Evolutionary conservation across 345 rosid genomes (phyloP).

Genomic region (Linum usitatissimum): DNA sequence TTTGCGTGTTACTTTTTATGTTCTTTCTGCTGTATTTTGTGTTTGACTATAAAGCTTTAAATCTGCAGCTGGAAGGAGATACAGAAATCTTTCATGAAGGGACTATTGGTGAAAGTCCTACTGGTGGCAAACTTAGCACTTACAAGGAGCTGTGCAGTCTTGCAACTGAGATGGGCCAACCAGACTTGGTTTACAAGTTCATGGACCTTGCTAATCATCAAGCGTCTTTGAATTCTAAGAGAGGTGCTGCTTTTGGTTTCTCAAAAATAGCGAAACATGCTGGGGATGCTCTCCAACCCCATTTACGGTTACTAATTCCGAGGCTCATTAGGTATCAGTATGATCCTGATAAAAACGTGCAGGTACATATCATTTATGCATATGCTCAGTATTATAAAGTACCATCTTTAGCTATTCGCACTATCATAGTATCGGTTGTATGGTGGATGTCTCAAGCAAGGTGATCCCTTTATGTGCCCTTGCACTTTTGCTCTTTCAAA

Average conservation of each 20-base stretch:
- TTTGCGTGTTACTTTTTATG: constrained; percentile 5
- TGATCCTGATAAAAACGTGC: constrained; percentile 96
- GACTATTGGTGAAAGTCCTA: constrained; percentile 64
- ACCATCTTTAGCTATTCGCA: neutral
- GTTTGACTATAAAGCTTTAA: constrained; percentile 6
- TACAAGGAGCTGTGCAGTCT: constrained; percentile 91
- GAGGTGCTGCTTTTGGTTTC: constrained; percentile 99
- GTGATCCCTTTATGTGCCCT: neutral
- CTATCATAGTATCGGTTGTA: neutral
- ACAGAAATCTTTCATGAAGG: constrained; percentile 95
- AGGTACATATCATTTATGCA: constrained; percentile 37
- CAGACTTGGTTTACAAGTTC: constrained; percentile 86
- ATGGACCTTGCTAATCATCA: constrained; percentile 98
- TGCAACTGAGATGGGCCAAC: constrained; percentile 99
- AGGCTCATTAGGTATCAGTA: constrained; percentile 87
- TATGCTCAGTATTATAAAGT: neutral
- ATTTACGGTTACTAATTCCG: constrained; percentile 65
- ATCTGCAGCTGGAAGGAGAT: constrained; percentile 69
- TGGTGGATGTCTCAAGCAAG: neutral
- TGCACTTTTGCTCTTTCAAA: neutral
- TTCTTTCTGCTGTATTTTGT: constrained; percentile 13
- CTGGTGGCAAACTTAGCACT: constrained; percentile 89
- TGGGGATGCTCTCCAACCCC: constrained; percentile 94
- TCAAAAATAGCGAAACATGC: constrained; percentile 97
- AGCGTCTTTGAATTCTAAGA: constrained; percentile 73